phyloP scores from a whole-genome alignment of 169 alveolate genomes.

The Plasmodium malariae region DNA sequence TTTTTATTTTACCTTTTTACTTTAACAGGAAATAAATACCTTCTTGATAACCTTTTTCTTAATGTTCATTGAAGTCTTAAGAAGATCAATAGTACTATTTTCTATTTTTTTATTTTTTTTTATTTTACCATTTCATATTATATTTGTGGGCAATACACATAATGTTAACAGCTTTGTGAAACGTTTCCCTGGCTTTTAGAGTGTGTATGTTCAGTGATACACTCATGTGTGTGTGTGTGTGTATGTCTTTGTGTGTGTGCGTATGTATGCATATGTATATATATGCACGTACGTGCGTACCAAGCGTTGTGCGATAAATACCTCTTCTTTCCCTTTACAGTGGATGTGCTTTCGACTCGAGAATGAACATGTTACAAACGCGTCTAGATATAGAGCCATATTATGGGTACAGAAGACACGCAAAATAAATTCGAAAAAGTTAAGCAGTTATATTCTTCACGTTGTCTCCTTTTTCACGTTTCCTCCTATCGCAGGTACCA shows the following conservation, averaged over 20 bases:
- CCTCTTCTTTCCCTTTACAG: constrained; percentile 47
- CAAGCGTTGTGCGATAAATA: background rate
- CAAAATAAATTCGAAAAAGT: constrained; percentile 11
- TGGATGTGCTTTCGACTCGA: constrained; percentile 90
- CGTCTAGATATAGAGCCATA: constrained; percentile 88
- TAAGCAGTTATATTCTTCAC: too few species aligned
- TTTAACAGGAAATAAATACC: constrained; percentile 33
- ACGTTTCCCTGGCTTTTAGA: too few species aligned
- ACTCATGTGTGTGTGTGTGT: background rate
- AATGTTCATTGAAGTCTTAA: constrained; percentile 60
- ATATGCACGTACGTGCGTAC: background rate
- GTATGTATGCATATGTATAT: too few species aligned
- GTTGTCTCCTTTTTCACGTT: background rate
- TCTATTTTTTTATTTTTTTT: background rate
- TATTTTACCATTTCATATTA: too few species aligned
- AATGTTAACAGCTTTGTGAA: too few species aligned
- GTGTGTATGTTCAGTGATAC: too few species aligned
- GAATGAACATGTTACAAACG: constrained; percentile 89
- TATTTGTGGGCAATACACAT: too few species aligned
- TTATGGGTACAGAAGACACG: constrained; percentile 87
- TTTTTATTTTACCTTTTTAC: background rate
- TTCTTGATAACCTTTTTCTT: constrained; percentile 53
- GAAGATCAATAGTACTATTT: constrained; percentile 55
- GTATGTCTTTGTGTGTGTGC: background rate
- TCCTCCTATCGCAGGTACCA: constrained; percentile 50